Percentiles rank a stretch among this genome's conserved stretches.
These are phyloP conservation scores for Coemansia sp. DNA, from an alignment of 192 early-diverging fungal species.

Conservation along the genomic window DNA sequence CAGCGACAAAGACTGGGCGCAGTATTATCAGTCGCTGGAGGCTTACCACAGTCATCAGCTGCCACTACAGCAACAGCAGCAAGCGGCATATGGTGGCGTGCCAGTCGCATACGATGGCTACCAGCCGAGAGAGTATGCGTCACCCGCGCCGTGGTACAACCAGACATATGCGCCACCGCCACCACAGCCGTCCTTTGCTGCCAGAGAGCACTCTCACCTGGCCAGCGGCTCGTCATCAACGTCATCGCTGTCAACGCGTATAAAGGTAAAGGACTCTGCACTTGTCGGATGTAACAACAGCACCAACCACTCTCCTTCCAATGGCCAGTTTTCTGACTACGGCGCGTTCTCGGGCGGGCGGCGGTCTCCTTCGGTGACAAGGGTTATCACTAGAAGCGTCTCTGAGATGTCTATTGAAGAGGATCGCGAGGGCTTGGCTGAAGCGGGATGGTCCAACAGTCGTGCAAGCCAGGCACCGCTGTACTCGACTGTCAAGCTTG, in stretches of 20 bases:
- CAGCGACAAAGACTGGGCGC: slow-evolving; percentile 33
- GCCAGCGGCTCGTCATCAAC: background rate
- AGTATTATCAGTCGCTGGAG: slow-evolving; percentile 46
- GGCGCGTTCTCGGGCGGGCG: slow-evolving; percentile 6
- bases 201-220: background rate
- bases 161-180: background rate
- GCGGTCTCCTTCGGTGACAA: slow-evolving; percentile 34
- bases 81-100: slow-evolving; percentile 1
- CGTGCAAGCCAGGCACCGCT: slow-evolving; percentile 15
- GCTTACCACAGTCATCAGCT: slow-evolving; percentile 30
- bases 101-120: background rate
- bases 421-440: background rate
- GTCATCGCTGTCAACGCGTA: background rate
- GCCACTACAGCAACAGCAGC: slow-evolving; percentile 19
- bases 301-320: background rate
- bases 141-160: slow-evolving; percentile 9
- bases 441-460: slow-evolving; percentile 6
- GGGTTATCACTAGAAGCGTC: slow-evolving; percentile 26
- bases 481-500: slow-evolving; percentile 33
- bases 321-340: background rate
- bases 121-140: background rate
- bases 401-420: slow-evolving; percentile 16
- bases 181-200: background rate
- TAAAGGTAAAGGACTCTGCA: background rate
- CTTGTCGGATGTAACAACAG: background rate